phyloP scores from a whole-genome alignment of 2,329 filamentous ascomycete genomes.

The Aureobasidium pullulans region DNA sequence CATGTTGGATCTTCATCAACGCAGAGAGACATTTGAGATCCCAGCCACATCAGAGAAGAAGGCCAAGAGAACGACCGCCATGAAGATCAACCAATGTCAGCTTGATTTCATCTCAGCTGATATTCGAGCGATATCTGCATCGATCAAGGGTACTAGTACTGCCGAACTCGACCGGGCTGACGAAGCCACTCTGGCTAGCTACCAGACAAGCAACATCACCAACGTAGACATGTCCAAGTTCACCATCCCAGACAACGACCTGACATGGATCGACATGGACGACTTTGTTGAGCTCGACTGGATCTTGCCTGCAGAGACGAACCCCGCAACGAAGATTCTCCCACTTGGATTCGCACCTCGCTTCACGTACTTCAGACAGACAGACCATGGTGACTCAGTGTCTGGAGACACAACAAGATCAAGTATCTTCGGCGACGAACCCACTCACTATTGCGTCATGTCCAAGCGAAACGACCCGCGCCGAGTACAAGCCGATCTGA shows the following conservation, averaged over 20 bases:
- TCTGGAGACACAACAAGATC: constrained; percentile 73
- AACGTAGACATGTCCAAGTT: constrained; percentile 69
- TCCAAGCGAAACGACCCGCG: constrained; percentile 66
- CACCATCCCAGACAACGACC: constrained; percentile 89
- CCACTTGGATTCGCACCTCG: constrained; percentile 89
- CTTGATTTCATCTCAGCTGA: constrained; percentile 88
- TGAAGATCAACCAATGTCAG: constrained; percentile 93
- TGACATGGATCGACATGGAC: constrained; percentile 98
- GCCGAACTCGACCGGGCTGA: constrained; percentile 64
- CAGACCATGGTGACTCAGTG: constrained; percentile 76
- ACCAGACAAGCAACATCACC: constrained; percentile 33
- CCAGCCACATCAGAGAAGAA: constrained; percentile 60
- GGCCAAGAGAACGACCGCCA: constrained; percentile 75
- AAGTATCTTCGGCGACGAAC: constrained; percentile 87
- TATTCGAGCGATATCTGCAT: constrained; percentile 86
- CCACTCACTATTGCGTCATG: constrained; percentile 94
- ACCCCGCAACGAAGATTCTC: constrained; percentile 88
- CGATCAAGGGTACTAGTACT: constrained; percentile 69
- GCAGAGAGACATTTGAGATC: constrained; percentile 82
- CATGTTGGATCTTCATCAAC: constrained; percentile 91
- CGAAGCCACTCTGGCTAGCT: constrained; percentile 53
- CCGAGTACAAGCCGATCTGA: constrained; percentile 77
- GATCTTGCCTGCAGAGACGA: constrained; percentile 83
- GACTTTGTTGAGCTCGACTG: constrained; percentile 98
- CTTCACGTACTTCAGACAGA: constrained; percentile 95